Conservation (phyloP, 2,329 filamentous ascomycete genomes). For the Arthrobotrys conoides region DNA sequence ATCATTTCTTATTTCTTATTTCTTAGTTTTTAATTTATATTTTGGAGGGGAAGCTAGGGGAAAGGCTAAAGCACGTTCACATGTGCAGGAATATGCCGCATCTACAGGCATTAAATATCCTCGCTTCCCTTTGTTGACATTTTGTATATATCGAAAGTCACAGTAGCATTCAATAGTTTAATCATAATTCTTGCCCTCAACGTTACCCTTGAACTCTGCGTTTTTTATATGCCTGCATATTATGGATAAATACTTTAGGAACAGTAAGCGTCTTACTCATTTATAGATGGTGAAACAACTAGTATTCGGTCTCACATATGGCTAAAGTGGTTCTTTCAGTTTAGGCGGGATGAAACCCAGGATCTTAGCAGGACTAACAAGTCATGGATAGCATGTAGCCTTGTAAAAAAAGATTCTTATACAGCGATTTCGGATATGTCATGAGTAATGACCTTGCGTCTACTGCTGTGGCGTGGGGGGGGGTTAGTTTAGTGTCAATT, state of each 20-base stretch:
- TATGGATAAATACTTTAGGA: slow-evolving; percentile 25
- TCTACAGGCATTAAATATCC: slow-evolving; percentile 17
- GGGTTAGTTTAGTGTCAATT: no score
- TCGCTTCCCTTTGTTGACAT: slow-evolving; percentile 20
- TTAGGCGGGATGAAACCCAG: slow-evolving; percentile 29
- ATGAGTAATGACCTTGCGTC: slow-evolving; percentile 17
- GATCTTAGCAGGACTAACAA: slow-evolving; percentile 11
- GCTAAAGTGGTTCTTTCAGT: slow-evolving; percentile 29
- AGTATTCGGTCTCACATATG: slow-evolving; percentile 24
- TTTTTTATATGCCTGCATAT: slow-evolving; percentile 27
- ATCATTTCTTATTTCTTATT: neutral
- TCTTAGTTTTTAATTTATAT: neutral
- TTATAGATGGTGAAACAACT: slow-evolving; percentile 15
- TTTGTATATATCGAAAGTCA: slow-evolving; percentile 23
- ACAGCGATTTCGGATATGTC: slow-evolving; percentile 7
- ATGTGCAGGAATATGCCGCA: slow-evolving; percentile 41
- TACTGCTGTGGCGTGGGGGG: neutral
- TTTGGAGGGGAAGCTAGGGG: slow-evolving; percentile 8
- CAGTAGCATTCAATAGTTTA: neutral
- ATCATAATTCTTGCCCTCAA: neutral
- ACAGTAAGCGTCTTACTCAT: slow-evolving; percentile 4
- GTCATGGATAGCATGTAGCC: neutral
- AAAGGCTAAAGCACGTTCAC: slow-evolving; percentile 5
- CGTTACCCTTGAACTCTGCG: slow-evolving; percentile 2
- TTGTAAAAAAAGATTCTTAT: neutral